Evolutionary conservation across 345 rosid genomes (phyloP).

Genomic region (Erysimum cheiranthoides): DNA sequence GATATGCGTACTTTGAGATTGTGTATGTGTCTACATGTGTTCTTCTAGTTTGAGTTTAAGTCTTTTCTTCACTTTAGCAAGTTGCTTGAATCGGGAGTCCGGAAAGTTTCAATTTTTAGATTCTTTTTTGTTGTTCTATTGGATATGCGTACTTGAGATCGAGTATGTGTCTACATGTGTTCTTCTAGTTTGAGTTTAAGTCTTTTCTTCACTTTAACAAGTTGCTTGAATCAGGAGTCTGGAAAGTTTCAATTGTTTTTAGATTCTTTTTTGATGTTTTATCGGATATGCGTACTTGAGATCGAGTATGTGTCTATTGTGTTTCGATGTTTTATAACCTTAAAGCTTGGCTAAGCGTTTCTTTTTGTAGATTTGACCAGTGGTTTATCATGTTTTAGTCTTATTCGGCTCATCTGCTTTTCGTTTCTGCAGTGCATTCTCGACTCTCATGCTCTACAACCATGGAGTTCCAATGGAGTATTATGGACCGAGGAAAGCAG

Average conservation of each 20-base stretch:
- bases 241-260: background rate
- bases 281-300: background rate
- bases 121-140: background rate
- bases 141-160: background rate
- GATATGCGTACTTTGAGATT: background rate
- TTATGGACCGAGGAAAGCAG: conserved; percentile 89
- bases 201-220: background rate
- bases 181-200: background rate
- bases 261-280: background rate
- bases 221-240: background rate
- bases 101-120: background rate
- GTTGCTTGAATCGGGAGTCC: background rate
- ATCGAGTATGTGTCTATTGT: background rate
- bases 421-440: conserved; percentile 65
- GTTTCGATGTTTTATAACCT: background rate
- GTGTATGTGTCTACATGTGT: background rate
- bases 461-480: conserved; percentile 88
- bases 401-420: conserved; percentile 5
- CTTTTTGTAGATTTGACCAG: background rate
- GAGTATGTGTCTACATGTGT: background rate
- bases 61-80: background rate
- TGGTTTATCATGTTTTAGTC: background rate
- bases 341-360: background rate
- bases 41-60: background rate
- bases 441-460: conserved; percentile 78